A percentile compares a stretch with the other conserved stretches of the same genome.
These are phyloP conservation scores for Waltergamsia citrina DNA, from an alignment of 2,329 filamentous ascomycete genomes.

Conservation along the genomic window DNA sequence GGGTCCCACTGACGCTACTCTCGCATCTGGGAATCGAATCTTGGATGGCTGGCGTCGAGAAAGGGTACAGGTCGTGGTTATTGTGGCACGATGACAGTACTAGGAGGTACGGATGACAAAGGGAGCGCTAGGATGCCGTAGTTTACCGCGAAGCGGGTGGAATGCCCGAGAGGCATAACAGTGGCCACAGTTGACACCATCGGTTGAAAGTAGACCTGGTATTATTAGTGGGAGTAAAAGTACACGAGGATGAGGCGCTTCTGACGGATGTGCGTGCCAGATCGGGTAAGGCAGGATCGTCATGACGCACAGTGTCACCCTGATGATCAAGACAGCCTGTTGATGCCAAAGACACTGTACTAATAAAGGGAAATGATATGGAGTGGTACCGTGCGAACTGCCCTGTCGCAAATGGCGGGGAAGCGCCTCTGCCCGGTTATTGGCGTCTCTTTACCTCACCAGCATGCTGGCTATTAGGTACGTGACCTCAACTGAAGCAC, in stretches of 20 bases:
- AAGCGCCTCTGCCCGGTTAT: not conserved
- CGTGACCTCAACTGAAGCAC: too few relatives aligned
- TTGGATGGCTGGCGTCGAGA: not conserved
- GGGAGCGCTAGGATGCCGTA: not conserved
- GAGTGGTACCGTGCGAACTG: not conserved
- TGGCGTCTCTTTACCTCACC: too few relatives aligned
- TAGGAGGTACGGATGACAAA: not conserved
- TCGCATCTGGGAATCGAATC: constrained; percentile 2
- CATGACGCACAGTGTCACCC: too few relatives aligned
- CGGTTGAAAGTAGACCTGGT: not conserved
- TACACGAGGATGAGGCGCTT: too few relatives aligned
- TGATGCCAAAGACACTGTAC: too few relatives aligned
- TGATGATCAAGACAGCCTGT: too few relatives aligned
- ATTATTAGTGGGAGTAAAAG: too few relatives aligned
- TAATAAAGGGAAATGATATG: not conserved
- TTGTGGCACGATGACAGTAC: too few relatives aligned
- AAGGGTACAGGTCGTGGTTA: too few relatives aligned
- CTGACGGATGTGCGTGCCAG: not conserved
- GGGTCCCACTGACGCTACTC: not conserved
- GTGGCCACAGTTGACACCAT: not conserved
- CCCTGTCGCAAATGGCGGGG: not conserved
- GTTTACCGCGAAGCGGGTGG: not conserved
- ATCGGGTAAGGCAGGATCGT: constrained; percentile 1
- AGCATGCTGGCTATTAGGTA: too few relatives aligned
- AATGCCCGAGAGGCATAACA: not conserved